Conservation (phyloP, 768 basidiomycete genomes). For the Pleurotus giganteus region DNA sequence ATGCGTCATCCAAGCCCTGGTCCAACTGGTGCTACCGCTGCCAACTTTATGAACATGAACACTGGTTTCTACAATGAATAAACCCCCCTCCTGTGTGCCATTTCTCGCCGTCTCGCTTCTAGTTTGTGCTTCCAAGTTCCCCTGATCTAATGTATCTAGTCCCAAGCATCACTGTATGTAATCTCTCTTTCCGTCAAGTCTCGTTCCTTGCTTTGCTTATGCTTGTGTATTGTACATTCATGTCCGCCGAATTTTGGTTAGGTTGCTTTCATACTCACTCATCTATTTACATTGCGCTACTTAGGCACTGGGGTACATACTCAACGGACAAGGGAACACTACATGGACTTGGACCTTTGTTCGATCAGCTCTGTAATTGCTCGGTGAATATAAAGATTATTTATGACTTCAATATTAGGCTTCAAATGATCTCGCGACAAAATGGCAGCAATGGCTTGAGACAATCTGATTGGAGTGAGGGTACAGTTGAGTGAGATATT, state of each 20-base stretch:
- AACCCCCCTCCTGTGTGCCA: background rate
- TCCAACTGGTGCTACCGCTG: constrained; percentile 39
- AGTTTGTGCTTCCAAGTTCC: background rate
- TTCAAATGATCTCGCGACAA: no score
- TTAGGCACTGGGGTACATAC: background rate
- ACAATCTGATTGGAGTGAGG: no score
- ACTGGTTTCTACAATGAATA: constrained; percentile 21
- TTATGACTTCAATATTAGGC: background rate
- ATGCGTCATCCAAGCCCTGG: constrained; percentile 79
- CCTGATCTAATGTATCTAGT: background rate
- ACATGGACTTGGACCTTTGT: constrained; percentile 8
- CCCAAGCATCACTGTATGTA: background rate
- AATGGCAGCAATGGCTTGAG: no score
- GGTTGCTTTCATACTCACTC: constrained; percentile 1
- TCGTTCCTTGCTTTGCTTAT: background rate
- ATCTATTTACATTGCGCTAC: background rate
- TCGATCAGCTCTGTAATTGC: constrained; percentile 3
- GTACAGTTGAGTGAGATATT: no score
- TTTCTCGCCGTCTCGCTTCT: constrained; percentile 1
- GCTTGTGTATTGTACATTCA: background rate
- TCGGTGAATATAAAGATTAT: background rate
- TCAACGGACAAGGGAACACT: constrained; percentile 6
- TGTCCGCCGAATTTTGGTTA: background rate
- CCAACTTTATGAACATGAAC: constrained; percentile 42
- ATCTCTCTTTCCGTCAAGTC: background rate